These are phyloP conservation scores for Candida sojae DNA, from an alignment of 1,139 yeast species.

Conservation along the genomic window DNA sequence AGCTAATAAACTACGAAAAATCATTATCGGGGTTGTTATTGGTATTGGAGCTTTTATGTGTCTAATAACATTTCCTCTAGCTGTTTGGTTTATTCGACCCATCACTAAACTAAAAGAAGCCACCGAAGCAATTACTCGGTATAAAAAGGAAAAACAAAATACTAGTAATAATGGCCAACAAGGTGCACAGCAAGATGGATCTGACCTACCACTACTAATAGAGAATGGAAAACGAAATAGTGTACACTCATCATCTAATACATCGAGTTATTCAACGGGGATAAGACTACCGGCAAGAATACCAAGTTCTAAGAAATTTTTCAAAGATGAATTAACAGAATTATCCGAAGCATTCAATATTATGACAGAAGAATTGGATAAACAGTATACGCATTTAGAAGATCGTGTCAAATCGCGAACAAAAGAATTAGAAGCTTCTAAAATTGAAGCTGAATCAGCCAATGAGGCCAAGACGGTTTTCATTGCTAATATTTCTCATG, in stretches of 20 bases:
- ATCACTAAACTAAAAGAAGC: constrained; percentile 80
- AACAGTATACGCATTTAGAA: constrained; percentile 81
- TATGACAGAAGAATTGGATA: constrained; percentile 85
- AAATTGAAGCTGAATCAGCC: constrained; percentile 88
- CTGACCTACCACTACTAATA: background rate
- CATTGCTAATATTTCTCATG: constrained; percentile 95
- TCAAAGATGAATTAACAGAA: constrained; percentile 85
- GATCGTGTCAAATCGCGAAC: constrained; percentile 90
- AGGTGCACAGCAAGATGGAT: background rate
- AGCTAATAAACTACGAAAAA: constrained; percentile 58
- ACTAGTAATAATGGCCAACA: constrained; percentile 1
- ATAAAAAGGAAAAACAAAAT: constrained; percentile 27
- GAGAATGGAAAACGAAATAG: constrained; percentile 22
- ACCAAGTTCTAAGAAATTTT: constrained; percentile 56
- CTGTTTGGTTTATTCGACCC: constrained; percentile 85
- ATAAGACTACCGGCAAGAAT: constrained; percentile 52
- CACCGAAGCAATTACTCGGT: constrained; percentile 60
- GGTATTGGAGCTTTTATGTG: constrained; percentile 80
- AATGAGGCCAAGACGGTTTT: constrained; percentile 94
- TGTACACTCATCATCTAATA: constrained; percentile 32
- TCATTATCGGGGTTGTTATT: constrained; percentile 75
- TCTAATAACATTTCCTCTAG: constrained; percentile 74
- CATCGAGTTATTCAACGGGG: constrained; percentile 39
- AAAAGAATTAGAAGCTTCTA: constrained; percentile 83
- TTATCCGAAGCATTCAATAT: constrained; percentile 85